These are phyloP conservation scores for Nepenthes alata DNA, from an alignment of 179 eudicot species.

Conservation along the genomic window DNA sequence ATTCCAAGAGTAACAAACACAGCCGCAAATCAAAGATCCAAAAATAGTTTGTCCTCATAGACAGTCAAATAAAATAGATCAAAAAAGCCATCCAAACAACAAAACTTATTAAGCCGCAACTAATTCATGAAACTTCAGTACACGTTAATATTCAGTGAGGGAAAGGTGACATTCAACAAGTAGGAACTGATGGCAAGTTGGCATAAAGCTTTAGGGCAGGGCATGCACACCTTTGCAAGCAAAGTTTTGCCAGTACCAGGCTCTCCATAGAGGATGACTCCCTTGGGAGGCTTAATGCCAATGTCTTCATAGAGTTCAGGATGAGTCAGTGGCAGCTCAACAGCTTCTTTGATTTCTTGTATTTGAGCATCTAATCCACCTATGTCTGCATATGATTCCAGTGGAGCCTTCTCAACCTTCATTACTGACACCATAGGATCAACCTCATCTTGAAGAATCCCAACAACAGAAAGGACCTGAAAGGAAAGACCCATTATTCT, in stretches of 20 bases:
- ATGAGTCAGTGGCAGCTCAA: conserved; percentile 91
- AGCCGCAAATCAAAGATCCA: background rate
- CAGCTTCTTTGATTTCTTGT: conserved; percentile 97
- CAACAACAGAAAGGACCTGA: conserved; percentile 97
- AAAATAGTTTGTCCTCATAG: too few species aligned
- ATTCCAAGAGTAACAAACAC: background rate
- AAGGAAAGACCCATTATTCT: background rate
- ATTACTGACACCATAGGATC: conserved; percentile 99
- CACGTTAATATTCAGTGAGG: too few species aligned
- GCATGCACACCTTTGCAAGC: conserved; percentile 69
- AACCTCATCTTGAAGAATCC: conserved; percentile 91
- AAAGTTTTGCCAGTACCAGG: conserved; percentile 98
- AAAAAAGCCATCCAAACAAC: too few species aligned
- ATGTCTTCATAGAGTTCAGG: conserved; percentile 97
- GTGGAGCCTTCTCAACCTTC: conserved; percentile 98
- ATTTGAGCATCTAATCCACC: conserved; percentile 97
- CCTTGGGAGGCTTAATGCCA: conserved; percentile 96
- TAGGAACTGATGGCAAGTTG: too few species aligned
- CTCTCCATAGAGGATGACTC: conserved; percentile 94
- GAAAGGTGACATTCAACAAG: too few species aligned
- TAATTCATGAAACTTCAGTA: too few species aligned
- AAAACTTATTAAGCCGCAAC: too few species aligned
- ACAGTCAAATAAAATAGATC: too few species aligned
- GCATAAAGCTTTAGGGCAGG: too few species aligned
- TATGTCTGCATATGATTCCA: conserved; percentile 94